A percentile compares a stretch with the other conserved stretches of the same genome.
These are phyloP conservation scores for Penicillium coffeae DNA, from an alignment of 495 filamentous ascomycete species.

Conservation along the genomic window DNA sequence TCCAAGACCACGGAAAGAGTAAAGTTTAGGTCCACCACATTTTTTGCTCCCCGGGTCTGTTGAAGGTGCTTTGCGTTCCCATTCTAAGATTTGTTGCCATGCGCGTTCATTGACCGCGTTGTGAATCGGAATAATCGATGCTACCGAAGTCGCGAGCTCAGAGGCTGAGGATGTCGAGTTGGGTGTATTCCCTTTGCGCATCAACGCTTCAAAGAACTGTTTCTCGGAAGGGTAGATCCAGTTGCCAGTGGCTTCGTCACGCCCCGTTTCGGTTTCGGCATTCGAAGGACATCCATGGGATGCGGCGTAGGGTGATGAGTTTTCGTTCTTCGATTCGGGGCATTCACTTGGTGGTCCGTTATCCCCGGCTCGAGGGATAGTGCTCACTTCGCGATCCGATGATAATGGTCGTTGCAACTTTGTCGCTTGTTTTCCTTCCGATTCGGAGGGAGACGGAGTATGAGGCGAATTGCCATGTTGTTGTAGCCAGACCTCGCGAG, in stretches of 20 bases:
- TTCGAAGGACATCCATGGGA: slow-evolving; percentile 58
- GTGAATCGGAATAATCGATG: slow-evolving; percentile 90
- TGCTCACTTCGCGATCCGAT: slow-evolving; percentile 71
- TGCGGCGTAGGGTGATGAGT: slow-evolving; percentile 28
- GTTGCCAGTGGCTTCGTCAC: slow-evolving; percentile 63
- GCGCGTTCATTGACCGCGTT: slow-evolving; percentile 94
- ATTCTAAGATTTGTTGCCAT: slow-evolving; percentile 77
- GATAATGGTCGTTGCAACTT: slow-evolving; percentile 44
- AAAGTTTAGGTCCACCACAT: slow-evolving; percentile 78
- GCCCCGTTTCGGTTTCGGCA: slow-evolving; percentile 66
- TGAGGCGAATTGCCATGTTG: slow-evolving; percentile 37
- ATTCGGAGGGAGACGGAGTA: slow-evolving; percentile 25
- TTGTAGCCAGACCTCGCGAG: slow-evolving; percentile 77
- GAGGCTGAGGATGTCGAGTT: slow-evolving; percentile 34
- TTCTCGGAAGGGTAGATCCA: slow-evolving; percentile 97
- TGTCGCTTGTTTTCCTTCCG: slow-evolving; percentile 26
- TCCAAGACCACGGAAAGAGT: slow-evolving; percentile 71
- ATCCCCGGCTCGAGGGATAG: slow-evolving; percentile 66
- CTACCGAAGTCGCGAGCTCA: slow-evolving; percentile 65
- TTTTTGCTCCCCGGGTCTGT: slow-evolving; percentile 51
- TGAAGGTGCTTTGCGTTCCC: slow-evolving; percentile 64
- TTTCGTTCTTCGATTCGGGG: slow-evolving; percentile 24
- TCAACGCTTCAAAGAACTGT: slow-evolving; percentile 94
- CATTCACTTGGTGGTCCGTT: slow-evolving; percentile 26
- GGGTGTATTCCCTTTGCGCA: slow-evolving; percentile 64